phyloP scores from a whole-genome alignment of 805 yeast species.

The Metschnikowia bowlesiae region DNA sequence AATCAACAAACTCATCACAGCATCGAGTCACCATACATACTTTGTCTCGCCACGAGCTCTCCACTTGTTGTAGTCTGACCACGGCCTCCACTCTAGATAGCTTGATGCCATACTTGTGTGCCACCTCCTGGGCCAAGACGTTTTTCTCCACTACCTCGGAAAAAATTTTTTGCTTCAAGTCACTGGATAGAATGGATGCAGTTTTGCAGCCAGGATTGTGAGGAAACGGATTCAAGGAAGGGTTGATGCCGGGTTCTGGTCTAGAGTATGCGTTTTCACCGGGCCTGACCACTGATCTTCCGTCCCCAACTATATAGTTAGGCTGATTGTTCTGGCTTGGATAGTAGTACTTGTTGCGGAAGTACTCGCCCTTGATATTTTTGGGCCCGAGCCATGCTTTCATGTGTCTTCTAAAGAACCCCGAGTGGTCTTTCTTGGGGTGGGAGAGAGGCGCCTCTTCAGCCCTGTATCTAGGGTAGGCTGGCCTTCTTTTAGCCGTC shows the following conservation, averaged over 20 bases:
- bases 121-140: constrained; percentile 63
- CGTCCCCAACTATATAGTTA: constrained; percentile 64
- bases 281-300: constrained; percentile 21
- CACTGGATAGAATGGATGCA: constrained; percentile 53
- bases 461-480: constrained; percentile 33
- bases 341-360: constrained; percentile 66
- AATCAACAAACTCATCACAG: constrained; percentile 59
- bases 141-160: constrained; percentile 51
- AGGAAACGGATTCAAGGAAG: constrained; percentile 75
- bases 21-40: constrained; percentile 43
- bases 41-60: constrained; percentile 53
- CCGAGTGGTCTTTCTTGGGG: constrained; percentile 39
- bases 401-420: constrained; percentile 60
- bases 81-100: constrained; percentile 90
- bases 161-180: constrained; percentile 57
- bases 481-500: constrained; percentile 25
- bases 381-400: constrained; percentile 77
- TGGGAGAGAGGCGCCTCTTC: constrained; percentile 27
- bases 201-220: constrained; percentile 66
- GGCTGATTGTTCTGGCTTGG: constrained; percentile 68
- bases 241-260: constrained; percentile 17
- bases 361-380: constrained; percentile 79
- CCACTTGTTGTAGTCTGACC: constrained; percentile 60
- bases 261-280: constrained; percentile 21
- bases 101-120: constrained; percentile 73